These are phyloP conservation scores for Eleusine coracana DNA, from an alignment of 176 grass and related monocot species.

Conservation along the genomic window DNA sequence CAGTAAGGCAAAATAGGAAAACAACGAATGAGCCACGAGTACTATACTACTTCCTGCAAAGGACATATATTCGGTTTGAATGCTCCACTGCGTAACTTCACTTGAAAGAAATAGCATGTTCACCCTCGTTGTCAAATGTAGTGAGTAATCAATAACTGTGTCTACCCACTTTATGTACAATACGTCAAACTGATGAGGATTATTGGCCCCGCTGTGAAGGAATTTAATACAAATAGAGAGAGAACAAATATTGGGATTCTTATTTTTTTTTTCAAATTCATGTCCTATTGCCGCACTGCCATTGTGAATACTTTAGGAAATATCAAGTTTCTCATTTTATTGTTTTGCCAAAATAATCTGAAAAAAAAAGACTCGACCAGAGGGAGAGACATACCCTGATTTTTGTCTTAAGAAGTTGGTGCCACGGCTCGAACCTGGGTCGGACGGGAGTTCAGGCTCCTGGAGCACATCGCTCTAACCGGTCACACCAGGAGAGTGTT, in stretches of 20 bases:
- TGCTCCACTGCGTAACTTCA: neutral
- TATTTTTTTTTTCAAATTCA: neutral
- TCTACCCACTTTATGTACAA: neutral
- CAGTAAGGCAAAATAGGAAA: neutral
- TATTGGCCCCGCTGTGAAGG: neutral
- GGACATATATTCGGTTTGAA: neutral
- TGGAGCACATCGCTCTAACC: too few species aligned
- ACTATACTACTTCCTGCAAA: neutral
- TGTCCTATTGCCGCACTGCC: rapidly evolving
- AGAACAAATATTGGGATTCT: neutral
- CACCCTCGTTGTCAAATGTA: neutral
- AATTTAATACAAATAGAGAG: neutral
- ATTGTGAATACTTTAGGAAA: neutral
- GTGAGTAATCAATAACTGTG: neutral
- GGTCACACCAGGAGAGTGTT: too few species aligned
- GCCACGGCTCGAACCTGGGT: too few species aligned
- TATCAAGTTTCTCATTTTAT: neutral
- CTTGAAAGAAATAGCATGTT: neutral
- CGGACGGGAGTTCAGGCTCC: too few species aligned
- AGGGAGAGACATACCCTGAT: too few species aligned
- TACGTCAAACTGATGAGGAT: neutral
- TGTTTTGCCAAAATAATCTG: too few species aligned
- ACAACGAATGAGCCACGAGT: neutral
- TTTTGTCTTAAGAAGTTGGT: neutral
- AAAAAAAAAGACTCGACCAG: too few species aligned